Percentiles rank a stretch among this genome's conserved stretches.
phyloP scores from a whole-genome alignment of 1,284 basidiomycete genomes.

The Trichosporon sp. region DNA sequence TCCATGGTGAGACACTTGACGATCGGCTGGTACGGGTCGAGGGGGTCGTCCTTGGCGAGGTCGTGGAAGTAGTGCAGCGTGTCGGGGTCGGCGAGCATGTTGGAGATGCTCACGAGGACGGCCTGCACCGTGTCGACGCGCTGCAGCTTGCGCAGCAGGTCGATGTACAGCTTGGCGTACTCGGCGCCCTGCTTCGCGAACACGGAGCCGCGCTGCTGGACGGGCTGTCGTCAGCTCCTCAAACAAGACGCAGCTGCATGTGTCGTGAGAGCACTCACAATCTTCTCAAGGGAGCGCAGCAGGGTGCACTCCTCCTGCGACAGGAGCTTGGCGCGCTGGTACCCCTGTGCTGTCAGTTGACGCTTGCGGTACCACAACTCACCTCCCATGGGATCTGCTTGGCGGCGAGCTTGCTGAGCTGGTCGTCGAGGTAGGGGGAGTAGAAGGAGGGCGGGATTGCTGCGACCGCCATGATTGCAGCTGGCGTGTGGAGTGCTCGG shows the following conservation, averaged over 20 bases:
- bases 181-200: conserved; percentile 71
- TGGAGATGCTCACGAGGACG: conserved; percentile 83
- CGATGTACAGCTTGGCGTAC: conserved; percentile 85
- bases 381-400: conserved; percentile 98
- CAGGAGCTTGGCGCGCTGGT: conserved; percentile 89
- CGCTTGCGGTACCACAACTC: conserved; percentile 16
- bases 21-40: conserved; percentile 78
- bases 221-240: conserved; percentile 52
- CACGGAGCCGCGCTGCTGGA: conserved; percentile 65
- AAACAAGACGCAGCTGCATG: not conserved
- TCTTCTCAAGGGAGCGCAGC: conserved; percentile 83
- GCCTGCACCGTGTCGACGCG: conserved; percentile 91
- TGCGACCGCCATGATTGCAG: conserved; percentile 27
- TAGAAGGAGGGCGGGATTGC: conserved; percentile 73
- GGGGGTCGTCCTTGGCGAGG: conserved; percentile 51
- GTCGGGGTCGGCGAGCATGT: conserved; percentile 62
- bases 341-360: conserved; percentile 58
- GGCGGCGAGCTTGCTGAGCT: conserved; percentile 75
- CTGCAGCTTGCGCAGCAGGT: conserved; percentile 86
- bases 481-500: not conserved
- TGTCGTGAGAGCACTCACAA: conserved; percentile 27
- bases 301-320: conserved; percentile 82
- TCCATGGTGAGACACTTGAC: conserved; percentile 78
- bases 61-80: conserved; percentile 61
- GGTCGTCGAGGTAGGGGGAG: conserved; percentile 74